Evolutionary conservation across 1,284 basidiomycete genomes (phyloP), one percentile per base, ranked within the genome.

Genomic region (Leccinum variabile): DNA sequence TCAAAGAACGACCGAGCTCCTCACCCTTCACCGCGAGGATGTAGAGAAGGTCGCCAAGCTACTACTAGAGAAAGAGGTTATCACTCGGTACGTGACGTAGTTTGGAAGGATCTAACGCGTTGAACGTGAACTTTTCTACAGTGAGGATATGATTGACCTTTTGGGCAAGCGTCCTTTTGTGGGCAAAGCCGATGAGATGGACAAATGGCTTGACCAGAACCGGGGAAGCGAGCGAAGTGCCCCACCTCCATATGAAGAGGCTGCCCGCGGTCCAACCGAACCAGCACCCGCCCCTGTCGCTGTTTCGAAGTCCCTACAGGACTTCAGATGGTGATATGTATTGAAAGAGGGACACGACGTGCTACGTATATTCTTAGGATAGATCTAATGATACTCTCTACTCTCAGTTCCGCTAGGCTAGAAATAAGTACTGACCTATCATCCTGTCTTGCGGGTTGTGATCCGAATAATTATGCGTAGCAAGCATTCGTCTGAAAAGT

Each of bases 11-110:
- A 91, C 85, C 22, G 84, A 91, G 56, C 82, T 99, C 11, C 80
- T 99, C 61, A 92, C 84, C 2, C 83, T 91, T 68, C 92, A 97
- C 76, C 87, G 86, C 66, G 90, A 84, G 25, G 91, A 96, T 66
- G 95, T 99, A 1, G 94, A 98, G 78, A 97, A 96, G 80, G 94
- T 99, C 13, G 97, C 97, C 0, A 82, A 92, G 76, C 78, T 94
- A 44, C 81, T 99, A 53, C 81, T 99, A 18, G 87, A 95, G 76
- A 97, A 95, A 80, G 97, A 99, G 77, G 93, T 98, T 28, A 90
- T 99, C 65, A 97, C 93, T 55, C 87, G 95, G 91, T 92, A 72
- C 56, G 69, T 22, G 5, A 44, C 14, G 16, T 22, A 14, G 80
- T 39, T 50, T 39, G 49, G 44, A 22, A 63, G 30, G 30, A 37